These are phyloP conservation scores for Paraglomus brasilianum DNA, from an alignment of 192 early-diverging fungal genomes.

Conservation along the genomic window DNA sequence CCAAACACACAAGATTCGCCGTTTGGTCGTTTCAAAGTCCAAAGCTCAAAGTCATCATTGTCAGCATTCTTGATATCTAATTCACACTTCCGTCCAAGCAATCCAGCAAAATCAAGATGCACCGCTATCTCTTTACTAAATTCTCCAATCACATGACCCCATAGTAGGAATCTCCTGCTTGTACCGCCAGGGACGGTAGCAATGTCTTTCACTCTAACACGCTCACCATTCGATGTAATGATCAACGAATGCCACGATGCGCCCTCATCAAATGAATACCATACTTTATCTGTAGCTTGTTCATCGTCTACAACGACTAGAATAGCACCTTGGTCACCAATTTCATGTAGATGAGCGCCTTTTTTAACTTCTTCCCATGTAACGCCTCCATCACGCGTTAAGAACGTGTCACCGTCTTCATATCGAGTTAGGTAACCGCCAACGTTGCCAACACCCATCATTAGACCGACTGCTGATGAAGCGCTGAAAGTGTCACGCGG, in stretches of 20 bases:
- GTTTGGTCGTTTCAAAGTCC: slow-evolving; percentile 51
- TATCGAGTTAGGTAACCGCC: slow-evolving; percentile 64
- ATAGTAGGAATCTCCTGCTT: slow-evolving; percentile 77
- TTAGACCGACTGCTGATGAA: slow-evolving; percentile 76
- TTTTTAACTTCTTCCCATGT: slow-evolving; percentile 81
- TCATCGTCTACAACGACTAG: slow-evolving; percentile 84
- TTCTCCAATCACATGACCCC: slow-evolving; percentile 54
- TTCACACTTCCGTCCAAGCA: slow-evolving; percentile 40
- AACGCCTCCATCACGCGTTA: slow-evolving; percentile 85
- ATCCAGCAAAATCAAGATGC: slow-evolving; percentile 49
- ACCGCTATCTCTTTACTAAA: slow-evolving; percentile 42
- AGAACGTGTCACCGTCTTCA: slow-evolving; percentile 75
- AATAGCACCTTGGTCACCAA: slow-evolving; percentile 90
- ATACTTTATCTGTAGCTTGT: slow-evolving; percentile 56
- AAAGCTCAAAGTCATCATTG: slow-evolving; percentile 71
- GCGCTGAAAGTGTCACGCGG: slow-evolving; percentile 79
- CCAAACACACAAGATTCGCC: slow-evolving; percentile 48
- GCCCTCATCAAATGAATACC: slow-evolving; percentile 69
- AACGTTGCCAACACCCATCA: slow-evolving; percentile 93
- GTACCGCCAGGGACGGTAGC: slow-evolving; percentile 71
- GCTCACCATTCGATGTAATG: slow-evolving; percentile 39
- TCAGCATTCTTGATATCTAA: slow-evolving; percentile 42
- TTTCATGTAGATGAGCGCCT: slow-evolving; percentile 88
- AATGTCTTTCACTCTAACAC: slow-evolving; percentile 64
- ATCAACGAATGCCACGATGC: slow-evolving; percentile 56